Evolutionary conservation across 192 early-diverging fungal species (phyloP).

Genomic region (Coemansia sp.): DNA sequence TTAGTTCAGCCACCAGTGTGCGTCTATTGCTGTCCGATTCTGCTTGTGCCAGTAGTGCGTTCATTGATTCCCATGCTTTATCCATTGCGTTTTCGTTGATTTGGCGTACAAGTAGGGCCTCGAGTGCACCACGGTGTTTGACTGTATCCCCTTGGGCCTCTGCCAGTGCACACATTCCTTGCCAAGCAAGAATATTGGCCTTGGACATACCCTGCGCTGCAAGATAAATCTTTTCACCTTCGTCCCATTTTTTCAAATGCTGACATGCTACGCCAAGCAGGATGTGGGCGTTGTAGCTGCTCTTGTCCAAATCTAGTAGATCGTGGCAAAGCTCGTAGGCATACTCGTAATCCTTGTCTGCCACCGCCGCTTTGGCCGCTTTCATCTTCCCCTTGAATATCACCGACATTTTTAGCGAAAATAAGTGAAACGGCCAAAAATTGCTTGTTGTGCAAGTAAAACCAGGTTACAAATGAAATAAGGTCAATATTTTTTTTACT

Average conservation of each 20-base stretch:
- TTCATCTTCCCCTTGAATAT: constrained; percentile 52
- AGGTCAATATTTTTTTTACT: too few relatives aligned
- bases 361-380: constrained; percentile 40
- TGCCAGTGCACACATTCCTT: constrained; percentile 63
- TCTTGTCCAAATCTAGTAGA: constrained; percentile 42
- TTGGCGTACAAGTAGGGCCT: constrained; percentile 15
- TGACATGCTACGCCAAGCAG: constrained; percentile 67
- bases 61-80: constrained; percentile 51
- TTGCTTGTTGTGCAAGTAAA: too few relatives aligned
- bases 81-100: constrained; percentile 42
- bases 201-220: constrained; percentile 56
- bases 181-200: constrained; percentile 62
- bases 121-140: constrained; percentile 29
- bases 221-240: constrained; percentile 57
- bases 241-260: constrained; percentile 54
- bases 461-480: too few relatives aligned
- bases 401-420: constrained; percentile 31
- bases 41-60: constrained; percentile 54
- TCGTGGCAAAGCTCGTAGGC: constrained; percentile 49
- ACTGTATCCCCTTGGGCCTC: constrained; percentile 34
- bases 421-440: not conserved
- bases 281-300: constrained; percentile 51
- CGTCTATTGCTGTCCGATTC: constrained; percentile 43
- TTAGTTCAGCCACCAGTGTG: constrained; percentile 24
- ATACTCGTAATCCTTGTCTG: constrained; percentile 43